phyloP scores from a whole-genome alignment of 371 early-diverging fungal species.

The Mitosporidium daphniae region DNA sequence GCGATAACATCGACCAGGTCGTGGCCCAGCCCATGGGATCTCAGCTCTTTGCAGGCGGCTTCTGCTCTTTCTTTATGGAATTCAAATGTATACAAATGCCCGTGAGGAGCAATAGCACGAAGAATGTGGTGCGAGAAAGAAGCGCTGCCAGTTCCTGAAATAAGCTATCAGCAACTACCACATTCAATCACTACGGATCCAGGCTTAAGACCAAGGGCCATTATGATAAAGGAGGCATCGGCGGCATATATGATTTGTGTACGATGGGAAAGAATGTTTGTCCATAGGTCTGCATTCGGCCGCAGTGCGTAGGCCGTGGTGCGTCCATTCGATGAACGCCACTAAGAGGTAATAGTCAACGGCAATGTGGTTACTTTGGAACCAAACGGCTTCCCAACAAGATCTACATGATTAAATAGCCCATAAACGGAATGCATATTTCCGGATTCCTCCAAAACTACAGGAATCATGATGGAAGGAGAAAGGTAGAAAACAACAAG shows the following conservation, averaged over 20 bases:
- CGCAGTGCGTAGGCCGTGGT: slow-evolving; percentile 25
- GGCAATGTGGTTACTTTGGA: not conserved
- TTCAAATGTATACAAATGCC: slow-evolving; percentile 44
- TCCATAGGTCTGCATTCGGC: slow-evolving; percentile 82
- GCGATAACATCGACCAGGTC: slow-evolving; percentile 27
- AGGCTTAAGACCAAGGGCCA: slow-evolving; percentile 34
- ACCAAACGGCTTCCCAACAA: not conserved
- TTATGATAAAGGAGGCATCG: slow-evolving; percentile 49
- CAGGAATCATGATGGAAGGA: too few relatives aligned
- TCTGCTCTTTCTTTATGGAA: slow-evolving; percentile 38
- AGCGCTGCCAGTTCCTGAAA: slow-evolving; percentile 48
- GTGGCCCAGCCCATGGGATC: slow-evolving; percentile 46
- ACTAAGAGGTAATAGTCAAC: not conserved
- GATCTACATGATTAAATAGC: too few relatives aligned
- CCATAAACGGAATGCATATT: too few relatives aligned
- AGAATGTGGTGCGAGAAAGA: slow-evolving; percentile 71
- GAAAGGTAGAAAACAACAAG: too few relatives aligned
- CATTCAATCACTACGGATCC: slow-evolving; percentile 50
- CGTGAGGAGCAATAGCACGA: slow-evolving; percentile 35
- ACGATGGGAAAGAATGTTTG: slow-evolving; percentile 45
- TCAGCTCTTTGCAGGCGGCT: slow-evolving; percentile 38
- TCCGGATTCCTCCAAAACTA: too few relatives aligned
- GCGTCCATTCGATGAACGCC: not conserved
- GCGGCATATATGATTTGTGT: slow-evolving; percentile 70
- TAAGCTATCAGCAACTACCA: slow-evolving; percentile 9